Evolutionary conservation across 129 eudicot genomes (phyloP), one percentile per base, ranked within the genome.

Genomic region (Helichrysum umbraculigerum): DNA sequence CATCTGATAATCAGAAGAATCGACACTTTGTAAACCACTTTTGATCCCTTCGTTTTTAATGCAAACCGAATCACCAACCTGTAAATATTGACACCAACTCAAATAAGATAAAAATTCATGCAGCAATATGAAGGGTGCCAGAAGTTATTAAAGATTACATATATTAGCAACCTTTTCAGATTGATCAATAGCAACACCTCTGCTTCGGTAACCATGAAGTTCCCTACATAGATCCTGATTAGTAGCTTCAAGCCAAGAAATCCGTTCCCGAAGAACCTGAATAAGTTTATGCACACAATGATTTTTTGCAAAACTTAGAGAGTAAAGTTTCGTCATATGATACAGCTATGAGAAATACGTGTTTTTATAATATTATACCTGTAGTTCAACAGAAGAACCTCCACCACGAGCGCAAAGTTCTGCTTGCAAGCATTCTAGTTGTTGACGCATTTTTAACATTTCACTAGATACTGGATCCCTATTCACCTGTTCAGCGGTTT

Each of bases 401-500:
- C 92, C 96, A 42, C 96, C 95, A 66, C 97, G 97, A 29, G 94
- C 89, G 83, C 95, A 89, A 76, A 95, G 99, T 85, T 95, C 99
- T 52, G 97, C 99, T 78, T 95, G 99, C 88, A 95, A 88, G 76
- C 58, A 91, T 77, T 91, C 99, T 62, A 95, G 76, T 79, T 95
- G 97, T 74, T 95, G 99, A 11, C 99, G 92, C 99, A 95, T 89
- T 82, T 89, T 95, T 75, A 91, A 78, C 99, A 95, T 95, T 74
- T 95, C 99, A 84, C 50, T 95, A 33, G 99, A 95, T 68, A 91
- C 85, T 20, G 99, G 96, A 83, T 95, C 97, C 89, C 99, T 86
- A 80, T 95, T 95, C 74, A 95, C 85, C 99, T 95, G 87, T 50
- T 54, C 71, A 72, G 54, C 25, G 33, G 67, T 60, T 33, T 44